These are phyloP conservation scores for Panaeolus cyanescens DNA, from an alignment of 768 basidiomycete genomes.

Conservation along the genomic window DNA sequence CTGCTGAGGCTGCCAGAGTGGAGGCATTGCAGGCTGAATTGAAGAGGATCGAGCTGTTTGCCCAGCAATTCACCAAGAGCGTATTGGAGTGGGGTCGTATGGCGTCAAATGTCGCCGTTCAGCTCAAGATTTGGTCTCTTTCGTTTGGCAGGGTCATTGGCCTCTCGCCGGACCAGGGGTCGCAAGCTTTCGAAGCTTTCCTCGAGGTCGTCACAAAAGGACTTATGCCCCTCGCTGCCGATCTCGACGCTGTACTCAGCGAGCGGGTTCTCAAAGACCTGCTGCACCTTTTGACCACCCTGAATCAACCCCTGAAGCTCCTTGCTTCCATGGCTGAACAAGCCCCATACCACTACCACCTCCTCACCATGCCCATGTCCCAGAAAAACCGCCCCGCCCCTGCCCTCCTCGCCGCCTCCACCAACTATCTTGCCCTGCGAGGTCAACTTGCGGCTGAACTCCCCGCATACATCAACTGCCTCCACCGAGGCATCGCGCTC, in stretches of 20 bases:
- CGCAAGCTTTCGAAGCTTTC: slow-evolving; percentile 76
- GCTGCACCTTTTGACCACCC: slow-evolving; percentile 56
- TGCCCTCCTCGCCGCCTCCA: slow-evolving; percentile 69
- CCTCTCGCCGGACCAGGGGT: slow-evolving; percentile 43
- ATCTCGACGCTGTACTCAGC: slow-evolving; percentile 55
- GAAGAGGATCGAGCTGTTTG: slow-evolving; percentile 55
- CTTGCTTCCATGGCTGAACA: slow-evolving; percentile 74
- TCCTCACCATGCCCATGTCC: slow-evolving; percentile 65
- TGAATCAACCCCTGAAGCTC: slow-evolving; percentile 63
- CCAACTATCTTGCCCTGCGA: slow-evolving; percentile 75
- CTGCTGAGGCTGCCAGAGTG: slow-evolving; percentile 50
- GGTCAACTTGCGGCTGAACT: slow-evolving; percentile 73
- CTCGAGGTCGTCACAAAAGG: slow-evolving; percentile 54
- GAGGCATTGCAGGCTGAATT: slow-evolving; percentile 57
- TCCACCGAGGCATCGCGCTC: slow-evolving; percentile 60
- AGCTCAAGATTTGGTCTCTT: slow-evolving; percentile 61
- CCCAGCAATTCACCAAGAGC: slow-evolving; percentile 61
- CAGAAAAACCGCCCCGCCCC: slow-evolving; percentile 67
- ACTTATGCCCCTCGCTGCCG: slow-evolving; percentile 52
- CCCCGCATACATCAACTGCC: slow-evolving; percentile 57
- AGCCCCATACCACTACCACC: slow-evolving; percentile 69
- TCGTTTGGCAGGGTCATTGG: slow-evolving; percentile 72
- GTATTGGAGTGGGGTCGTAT: slow-evolving; percentile 64
- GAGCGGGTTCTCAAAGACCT: slow-evolving; percentile 60
- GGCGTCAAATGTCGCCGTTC: slow-evolving; percentile 49